Base-by-base conservation (phyloP, 164 flowering plant genomes). In the Amborella trichopoda region DNA sequence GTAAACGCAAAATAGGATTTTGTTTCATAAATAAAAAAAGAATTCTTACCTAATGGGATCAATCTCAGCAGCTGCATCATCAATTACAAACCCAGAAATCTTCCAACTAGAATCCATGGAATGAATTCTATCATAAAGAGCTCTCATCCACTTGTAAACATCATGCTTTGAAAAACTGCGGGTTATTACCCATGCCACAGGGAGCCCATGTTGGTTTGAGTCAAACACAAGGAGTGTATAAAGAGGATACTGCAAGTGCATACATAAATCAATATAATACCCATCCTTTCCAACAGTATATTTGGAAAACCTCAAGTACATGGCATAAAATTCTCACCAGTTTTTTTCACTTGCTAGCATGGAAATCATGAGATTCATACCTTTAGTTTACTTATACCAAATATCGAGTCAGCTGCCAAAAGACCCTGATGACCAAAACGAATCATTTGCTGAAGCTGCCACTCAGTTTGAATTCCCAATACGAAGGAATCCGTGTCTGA, bases 361-460 rank as follows among this genome's bases (percentile, higher is more conserved):
- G n/a, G n/a, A n/a, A n/a, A n/a, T n/a, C n/a, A 8, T 5, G 19
- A 32, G 13, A 13, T 14, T 13, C 50, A 55, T 63, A 87, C 99
- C 84, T 82, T 87, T 23, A 87, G 94, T 61, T 77, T 84, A 59
- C 80, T 91, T 43, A 91, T 73, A 26, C 96, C 99, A 74, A 91
- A 91, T 23, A 88, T 80, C 36, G 94, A 91, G 64, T 91, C 96
- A 42, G 70, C 79, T 4, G 96, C 95, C 42, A 91, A 63, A 38
- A 87, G 75, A 68, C 81, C 80, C 42, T 72, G 78, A 64, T 83
- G 79, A 9, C 98, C 96, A 75, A 87, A 91, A 20, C 99, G 90
- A 46, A 84, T 64, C 96, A 91, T 84, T 48, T 91, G 98, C 45
- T 84, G 93, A 65, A 91, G 49, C 61, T 84, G 99, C 99, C 99